Base-by-base conservation (phyloP, 2,329 filamentous ascomycete genomes). In the Bertia moriformis region DNA sequence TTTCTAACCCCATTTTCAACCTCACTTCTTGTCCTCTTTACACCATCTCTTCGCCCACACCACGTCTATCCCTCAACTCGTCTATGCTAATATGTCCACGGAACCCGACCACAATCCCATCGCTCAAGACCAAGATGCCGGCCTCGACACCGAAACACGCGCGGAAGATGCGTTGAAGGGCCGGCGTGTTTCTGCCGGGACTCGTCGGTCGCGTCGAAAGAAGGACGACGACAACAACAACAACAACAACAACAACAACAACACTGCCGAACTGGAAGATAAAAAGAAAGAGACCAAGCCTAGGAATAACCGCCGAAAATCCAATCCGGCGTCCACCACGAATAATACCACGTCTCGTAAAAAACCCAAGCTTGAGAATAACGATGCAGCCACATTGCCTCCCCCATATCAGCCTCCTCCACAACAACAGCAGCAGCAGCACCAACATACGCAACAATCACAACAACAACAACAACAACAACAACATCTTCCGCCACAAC, bases 171-270 rank as follows among this genome's bases (percentile, higher is more conserved):
- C 15, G 15, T 7, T 7, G 15, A 35, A 35, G 32, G 17, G 15
- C 32, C 32, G 32, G 7, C 32, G 32, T 7, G 32, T 15, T 15
- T 35, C 32, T 18, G 15, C 32, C 10, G 15, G 10, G 12, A 35
- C 24, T 29, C 24, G 32, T 10, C 32, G 32, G 32, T 35, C 32
- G 32, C 32, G 32, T 35, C 32, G 32, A 7, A 35, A 35, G 32
- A 35, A 35, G 32, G 32, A 35, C 15, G 32, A 35, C 10, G 32
- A 35, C 12, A 15, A 35, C 7, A 7, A 7, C 15, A 17, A 7
- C 32, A 35, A 18, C 15, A 17, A 35, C 10, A 17, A 35, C 32
- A 17, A 35, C 7, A 17, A 10, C 15, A 17, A 7, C 10, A 17
- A 35, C 32, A 17, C 10, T 12, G 15, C 12, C 15, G 15, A 7